Conservation (phyloP, 805 yeast species). For the Cyberlindnera veronae region DNA sequence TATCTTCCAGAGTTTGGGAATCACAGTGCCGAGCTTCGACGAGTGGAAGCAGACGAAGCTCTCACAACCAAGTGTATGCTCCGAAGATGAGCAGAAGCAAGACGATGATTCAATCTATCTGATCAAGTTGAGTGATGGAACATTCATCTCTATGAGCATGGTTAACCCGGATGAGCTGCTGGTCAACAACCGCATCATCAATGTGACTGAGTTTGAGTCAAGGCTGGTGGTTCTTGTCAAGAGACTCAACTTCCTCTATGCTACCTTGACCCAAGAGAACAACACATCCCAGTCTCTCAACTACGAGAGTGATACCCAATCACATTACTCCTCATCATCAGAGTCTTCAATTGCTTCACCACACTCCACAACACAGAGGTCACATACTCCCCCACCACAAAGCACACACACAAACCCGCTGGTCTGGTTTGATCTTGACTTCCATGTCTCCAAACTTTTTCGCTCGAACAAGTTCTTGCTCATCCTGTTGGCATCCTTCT, state of each 20-base stretch:
- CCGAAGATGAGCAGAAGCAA: slow-evolving; percentile 2
- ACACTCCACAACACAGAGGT: no score
- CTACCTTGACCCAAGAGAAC: slow-evolving; percentile 7
- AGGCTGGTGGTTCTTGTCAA: slow-evolving; percentile 7
- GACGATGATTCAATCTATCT: slow-evolving; percentile 9
- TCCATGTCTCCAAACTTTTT: slow-evolving; percentile 16
- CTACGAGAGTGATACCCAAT: slow-evolving; percentile 13
- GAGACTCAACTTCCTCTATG: slow-evolving; percentile 9
- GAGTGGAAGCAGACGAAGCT: slow-evolving; percentile 15
- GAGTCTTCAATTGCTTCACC: slow-evolving; percentile 17
- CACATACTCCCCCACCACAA: slow-evolving; percentile 2
- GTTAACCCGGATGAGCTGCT: slow-evolving; percentile 6
- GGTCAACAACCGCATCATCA: slow-evolving; percentile 16
- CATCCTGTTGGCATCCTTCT: slow-evolving; percentile 15
- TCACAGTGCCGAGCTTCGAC: slow-evolving; percentile 18
- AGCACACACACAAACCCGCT: no score
- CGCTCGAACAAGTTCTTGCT: slow-evolving; percentile 19
- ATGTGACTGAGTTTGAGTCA: slow-evolving; percentile 14
- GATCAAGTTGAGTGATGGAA: slow-evolving; percentile 11
- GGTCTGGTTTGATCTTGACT: slow-evolving; percentile 18
- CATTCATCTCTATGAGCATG: slow-evolving; percentile 12
- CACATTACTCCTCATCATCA: slow-evolving; percentile 9
- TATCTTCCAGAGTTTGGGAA: slow-evolving; percentile 12
- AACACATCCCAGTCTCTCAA: slow-evolving; percentile 3
- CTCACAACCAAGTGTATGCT: not conserved